Conservation (phyloP, 2,329 filamentous ascomycete genomes). For the Coleophoma eucalyptorum region DNA sequence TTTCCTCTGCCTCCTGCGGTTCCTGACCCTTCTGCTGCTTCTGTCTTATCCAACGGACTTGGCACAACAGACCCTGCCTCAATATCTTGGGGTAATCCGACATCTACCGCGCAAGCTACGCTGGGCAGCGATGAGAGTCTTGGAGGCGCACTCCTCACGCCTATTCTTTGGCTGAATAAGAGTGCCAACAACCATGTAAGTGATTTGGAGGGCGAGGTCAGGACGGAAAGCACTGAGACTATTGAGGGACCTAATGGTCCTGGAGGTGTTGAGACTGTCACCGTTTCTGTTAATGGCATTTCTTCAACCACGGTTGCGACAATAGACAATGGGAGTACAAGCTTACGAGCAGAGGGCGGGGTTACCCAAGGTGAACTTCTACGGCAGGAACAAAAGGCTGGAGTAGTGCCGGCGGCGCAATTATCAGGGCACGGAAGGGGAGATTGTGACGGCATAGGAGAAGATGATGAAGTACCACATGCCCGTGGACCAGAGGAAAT, state of each 20-base stretch:
- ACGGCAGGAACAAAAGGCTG: conserved; percentile 81
- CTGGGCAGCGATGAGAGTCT: conserved; percentile 84
- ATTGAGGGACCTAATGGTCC: conserved; percentile 78
- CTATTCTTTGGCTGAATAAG: conserved; percentile 80
- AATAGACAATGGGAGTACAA: conserved; percentile 13
- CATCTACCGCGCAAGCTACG: conserved; percentile 33
- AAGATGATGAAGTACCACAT: conserved; percentile 67
- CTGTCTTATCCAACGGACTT: conserved; percentile 56
- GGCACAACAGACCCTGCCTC: conserved; percentile 32
- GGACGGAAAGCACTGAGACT: conserved; percentile 73
- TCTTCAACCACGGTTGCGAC: conserved; percentile 43
- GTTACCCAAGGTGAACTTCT: conserved; percentile 82
- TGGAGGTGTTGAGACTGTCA: conserved; percentile 77
- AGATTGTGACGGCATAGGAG: conserved; percentile 32
- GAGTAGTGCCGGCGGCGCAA: conserved; percentile 68
- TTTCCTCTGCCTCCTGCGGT: conserved; percentile 78
- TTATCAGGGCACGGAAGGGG: conserved; percentile 30
- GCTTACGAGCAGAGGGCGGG: conserved; percentile 37
- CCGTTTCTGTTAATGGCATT: conserved; percentile 69
- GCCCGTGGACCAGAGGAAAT: conserved; percentile 81
- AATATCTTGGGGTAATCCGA: conserved; percentile 44
- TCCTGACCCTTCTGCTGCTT: conserved; percentile 52
- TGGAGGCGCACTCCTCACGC: conserved; percentile 86
- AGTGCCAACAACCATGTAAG: conserved; percentile 30
- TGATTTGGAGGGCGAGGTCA: conserved; percentile 55